phyloP scores from a whole-genome alignment of 2,329 filamentous ascomycete species.

The Dendryphion nanum region DNA sequence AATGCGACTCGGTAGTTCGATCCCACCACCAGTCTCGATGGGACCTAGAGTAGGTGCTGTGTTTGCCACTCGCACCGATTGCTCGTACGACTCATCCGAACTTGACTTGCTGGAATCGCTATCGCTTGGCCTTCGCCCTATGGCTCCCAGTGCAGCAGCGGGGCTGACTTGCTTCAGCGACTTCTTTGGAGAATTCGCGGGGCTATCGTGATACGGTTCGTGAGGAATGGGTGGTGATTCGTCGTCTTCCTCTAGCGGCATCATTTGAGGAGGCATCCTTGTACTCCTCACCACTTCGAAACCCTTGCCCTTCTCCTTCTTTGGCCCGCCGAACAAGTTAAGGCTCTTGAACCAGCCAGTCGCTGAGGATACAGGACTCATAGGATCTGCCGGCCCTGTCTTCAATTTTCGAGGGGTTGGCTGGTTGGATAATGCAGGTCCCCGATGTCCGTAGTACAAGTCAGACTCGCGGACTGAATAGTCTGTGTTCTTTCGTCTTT shows the following conservation, averaged over 20 bases:
- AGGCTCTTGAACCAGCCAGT: slow-evolving; percentile 77
- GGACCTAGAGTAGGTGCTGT: slow-evolving; percentile 59
- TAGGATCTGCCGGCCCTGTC: slow-evolving; percentile 92
- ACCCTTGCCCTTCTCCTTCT: slow-evolving; percentile 91
- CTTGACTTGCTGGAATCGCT: slow-evolving; percentile 30
- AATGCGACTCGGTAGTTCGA: slow-evolving; percentile 63
- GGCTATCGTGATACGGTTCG: slow-evolving; percentile 56
- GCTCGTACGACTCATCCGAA: slow-evolving; percentile 47
- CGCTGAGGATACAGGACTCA: slow-evolving; percentile 83
- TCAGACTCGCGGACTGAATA: slow-evolving; percentile 94
- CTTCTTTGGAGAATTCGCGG: slow-evolving; percentile 29
- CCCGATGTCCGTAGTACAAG: slow-evolving; percentile 92
- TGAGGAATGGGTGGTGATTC: slow-evolving; percentile 33
- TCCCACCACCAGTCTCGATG: slow-evolving; percentile 58
- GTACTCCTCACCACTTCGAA: slow-evolving; percentile 95
- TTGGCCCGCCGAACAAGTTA: slow-evolving; percentile 73
- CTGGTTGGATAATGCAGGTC: slow-evolving; percentile 78
- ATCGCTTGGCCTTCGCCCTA: slow-evolving; percentile 43
- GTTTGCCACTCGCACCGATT: slow-evolving; percentile 44
- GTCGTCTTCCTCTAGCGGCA: slow-evolving; percentile 64
- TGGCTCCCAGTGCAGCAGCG: slow-evolving; percentile 11
- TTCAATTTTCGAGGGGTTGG: slow-evolving; percentile 83
- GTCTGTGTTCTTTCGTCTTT: slow-evolving; percentile 65
- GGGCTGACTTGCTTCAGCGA: slow-evolving; percentile 8
- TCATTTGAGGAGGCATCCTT: slow-evolving; percentile 72